Base-by-base conservation (phyloP, 768 basidiomycete species). In the Lactarius trivialis region DNA sequence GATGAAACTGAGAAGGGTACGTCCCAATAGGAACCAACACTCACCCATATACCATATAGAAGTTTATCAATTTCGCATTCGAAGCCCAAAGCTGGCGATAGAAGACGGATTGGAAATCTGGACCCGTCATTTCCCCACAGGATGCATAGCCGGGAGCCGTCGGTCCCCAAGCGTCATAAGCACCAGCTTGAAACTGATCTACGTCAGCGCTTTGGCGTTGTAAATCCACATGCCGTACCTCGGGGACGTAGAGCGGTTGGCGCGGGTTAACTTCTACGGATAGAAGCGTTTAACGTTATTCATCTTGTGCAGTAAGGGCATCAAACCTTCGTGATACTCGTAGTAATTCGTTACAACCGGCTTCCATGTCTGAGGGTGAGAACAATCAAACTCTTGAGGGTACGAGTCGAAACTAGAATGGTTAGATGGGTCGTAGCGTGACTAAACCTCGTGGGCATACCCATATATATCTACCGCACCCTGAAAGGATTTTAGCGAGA, bases 1-100 rank as follows among this genome's bases (percentile, higher is more conserved):
- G 52, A 11, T 58, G 32, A 33, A 51, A 7, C 21, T 21, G 19
- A 33, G 3, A 43, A 49, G 39, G 43, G n/a, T 21, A 15, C 17
- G 36, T 9, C 26, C 24, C 60, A 45, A 39, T 17, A 24, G 3
- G 41, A 41, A 34, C 7, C 32, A 8, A 36, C 15, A 58, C 63
- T 30, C 70, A 87, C 87, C 87, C 90, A 67, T 84, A 91, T 58
- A 91, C 67, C 92, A 93, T 93, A 73, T 93, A 93, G 64, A 88
- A 89, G 68, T 82, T 91, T 61, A 92, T 83, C 50, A 93, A 68
- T 69, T 92, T 93, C 1, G 84, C 88, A 72, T 92, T 93, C 54
- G 82, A 80, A 11, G 91, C 89, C 86, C 87, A 91, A 50, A 90
- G 77, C 56, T 88, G 77, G 60, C 83, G 79, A 67, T 93, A 84